Evolutionary conservation across 257 asterid genomes (phyloP).

Genomic region (Solanum bulbocastanum): DNA sequence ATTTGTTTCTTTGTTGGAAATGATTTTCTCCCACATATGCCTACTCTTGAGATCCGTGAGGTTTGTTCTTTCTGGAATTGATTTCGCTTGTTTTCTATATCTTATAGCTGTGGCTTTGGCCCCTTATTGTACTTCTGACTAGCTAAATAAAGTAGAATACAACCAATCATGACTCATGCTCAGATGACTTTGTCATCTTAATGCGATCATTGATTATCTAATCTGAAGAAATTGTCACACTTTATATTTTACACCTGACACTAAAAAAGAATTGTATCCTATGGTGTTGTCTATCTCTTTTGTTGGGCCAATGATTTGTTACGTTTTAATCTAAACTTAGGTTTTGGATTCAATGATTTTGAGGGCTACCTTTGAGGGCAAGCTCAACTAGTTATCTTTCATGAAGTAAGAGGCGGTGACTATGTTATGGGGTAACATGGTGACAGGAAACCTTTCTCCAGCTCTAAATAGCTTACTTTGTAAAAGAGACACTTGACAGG

Average conservation of each 20-base stretch:
- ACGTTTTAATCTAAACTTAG: neutral
- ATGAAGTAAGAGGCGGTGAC: neutral
- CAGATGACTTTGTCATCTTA: neutral
- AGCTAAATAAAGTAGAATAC: neutral
- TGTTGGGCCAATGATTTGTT: neutral
- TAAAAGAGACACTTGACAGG: neutral
- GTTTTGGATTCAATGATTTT: neutral
- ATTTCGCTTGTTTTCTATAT: constrained; percentile 1
- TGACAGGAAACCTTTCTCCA: neutral
- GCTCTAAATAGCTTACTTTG: neutral
- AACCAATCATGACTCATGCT: neutral
- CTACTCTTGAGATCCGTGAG: constrained; percentile 99
- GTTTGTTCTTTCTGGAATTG: constrained; percentile 26
- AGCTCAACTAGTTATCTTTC: neutral
- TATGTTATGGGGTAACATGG: neutral
- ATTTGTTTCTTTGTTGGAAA: constrained; percentile 97
- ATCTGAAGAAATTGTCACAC: neutral
- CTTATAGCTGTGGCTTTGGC: neutral
- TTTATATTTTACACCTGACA: neutral
- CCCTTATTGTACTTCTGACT: neutral
- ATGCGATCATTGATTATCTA: neutral
- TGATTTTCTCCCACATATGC: constrained; percentile 98
- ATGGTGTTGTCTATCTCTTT: neutral
- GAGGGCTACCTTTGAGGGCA: neutral
- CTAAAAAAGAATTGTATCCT: neutral